Conservation (phyloP, 805 yeast species). For the Brettanomyces custersianus region DNA sequence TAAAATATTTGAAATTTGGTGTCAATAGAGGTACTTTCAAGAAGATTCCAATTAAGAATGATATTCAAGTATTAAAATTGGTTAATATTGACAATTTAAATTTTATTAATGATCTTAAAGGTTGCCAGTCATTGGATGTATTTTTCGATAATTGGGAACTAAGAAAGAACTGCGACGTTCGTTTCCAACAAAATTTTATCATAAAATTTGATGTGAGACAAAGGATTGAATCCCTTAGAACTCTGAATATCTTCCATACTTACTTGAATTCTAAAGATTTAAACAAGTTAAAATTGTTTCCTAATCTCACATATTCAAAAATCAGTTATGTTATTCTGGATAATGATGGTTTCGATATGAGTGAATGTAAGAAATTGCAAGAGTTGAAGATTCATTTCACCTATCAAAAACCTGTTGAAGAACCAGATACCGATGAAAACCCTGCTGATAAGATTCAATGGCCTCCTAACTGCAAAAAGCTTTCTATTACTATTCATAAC, state of each 20-base stretch:
- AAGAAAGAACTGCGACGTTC: constrained; percentile 18
- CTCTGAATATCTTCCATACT: constrained; percentile 22
- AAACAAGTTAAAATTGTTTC: constrained; percentile 17
- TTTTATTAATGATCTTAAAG: constrained; percentile 16
- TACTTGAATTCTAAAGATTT: constrained; percentile 21
- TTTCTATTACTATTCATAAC: constrained; percentile 23
- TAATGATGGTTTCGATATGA: constrained; percentile 21
- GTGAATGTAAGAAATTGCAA: constrained; percentile 18
- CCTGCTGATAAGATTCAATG: constrained; percentile 11
- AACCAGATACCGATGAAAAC: constrained; percentile 1
- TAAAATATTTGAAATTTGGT: constrained; percentile 22
- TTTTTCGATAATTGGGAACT: constrained; percentile 25
- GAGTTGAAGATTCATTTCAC: constrained; percentile 24
- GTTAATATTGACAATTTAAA: constrained; percentile 23
- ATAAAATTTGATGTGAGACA: constrained; percentile 14
- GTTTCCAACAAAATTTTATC: constrained; percentile 17
- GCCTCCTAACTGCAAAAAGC: constrained; percentile 20
- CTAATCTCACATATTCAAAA: constrained; percentile 22
- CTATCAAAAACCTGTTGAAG: constrained; percentile 12
- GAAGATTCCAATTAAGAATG: constrained; percentile 16
- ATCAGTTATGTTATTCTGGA: constrained; percentile 22
- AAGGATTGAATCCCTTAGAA: constrained; percentile 13
- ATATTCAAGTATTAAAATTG: constrained; percentile 18
- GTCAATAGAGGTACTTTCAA: constrained; percentile 22
- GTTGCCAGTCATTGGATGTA: constrained; percentile 19